Conservation (phyloP, 306 rosid genomes). For the Quillaja saponaria region DNA sequence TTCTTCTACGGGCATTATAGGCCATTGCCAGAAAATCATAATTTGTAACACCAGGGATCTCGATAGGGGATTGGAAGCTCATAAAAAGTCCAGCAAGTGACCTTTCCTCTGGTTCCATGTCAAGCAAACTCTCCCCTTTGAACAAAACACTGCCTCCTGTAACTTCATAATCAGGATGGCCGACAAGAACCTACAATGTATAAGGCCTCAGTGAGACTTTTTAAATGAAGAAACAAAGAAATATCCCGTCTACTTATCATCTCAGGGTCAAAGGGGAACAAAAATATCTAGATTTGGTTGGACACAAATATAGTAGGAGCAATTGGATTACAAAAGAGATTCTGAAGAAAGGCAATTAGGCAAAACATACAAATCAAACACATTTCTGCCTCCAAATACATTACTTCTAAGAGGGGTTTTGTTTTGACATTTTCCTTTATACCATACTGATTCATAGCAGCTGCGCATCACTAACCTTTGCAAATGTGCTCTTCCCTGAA, state of each 20-base stretch:
- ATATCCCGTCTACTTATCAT: no score
- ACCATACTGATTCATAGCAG: background rate
- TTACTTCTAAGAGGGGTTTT: no score
- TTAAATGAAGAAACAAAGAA: background rate
- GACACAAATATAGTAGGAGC: no score
- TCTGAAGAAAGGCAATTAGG: no score
- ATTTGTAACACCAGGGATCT: slow-evolving; percentile 88
- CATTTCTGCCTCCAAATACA: no score
- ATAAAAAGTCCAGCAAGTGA: slow-evolving; percentile 85
- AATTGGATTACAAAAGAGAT: no score
- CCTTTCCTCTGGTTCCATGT: slow-evolving; percentile 84
- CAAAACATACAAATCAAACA: no score
- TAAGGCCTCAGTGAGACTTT: background rate
- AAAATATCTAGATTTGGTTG: no score
- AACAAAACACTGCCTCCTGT: slow-evolving; percentile 77
- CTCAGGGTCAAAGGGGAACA: no score
- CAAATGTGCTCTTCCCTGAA: slow-evolving; percentile 92
- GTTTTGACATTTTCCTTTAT: no score
- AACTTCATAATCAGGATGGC: slow-evolving; percentile 91
- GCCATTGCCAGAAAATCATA: slow-evolving; percentile 87
- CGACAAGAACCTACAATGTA: slow-evolving; percentile 66
- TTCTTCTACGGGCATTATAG: slow-evolving; percentile 77
- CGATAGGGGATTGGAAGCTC: slow-evolving; percentile 94
- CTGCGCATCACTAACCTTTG: slow-evolving; percentile 67
- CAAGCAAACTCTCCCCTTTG: slow-evolving; percentile 79